phyloP scores from a whole-genome alignment of 495 filamentous ascomycete genomes.

The Melanomma pulvis-pyrius region DNA sequence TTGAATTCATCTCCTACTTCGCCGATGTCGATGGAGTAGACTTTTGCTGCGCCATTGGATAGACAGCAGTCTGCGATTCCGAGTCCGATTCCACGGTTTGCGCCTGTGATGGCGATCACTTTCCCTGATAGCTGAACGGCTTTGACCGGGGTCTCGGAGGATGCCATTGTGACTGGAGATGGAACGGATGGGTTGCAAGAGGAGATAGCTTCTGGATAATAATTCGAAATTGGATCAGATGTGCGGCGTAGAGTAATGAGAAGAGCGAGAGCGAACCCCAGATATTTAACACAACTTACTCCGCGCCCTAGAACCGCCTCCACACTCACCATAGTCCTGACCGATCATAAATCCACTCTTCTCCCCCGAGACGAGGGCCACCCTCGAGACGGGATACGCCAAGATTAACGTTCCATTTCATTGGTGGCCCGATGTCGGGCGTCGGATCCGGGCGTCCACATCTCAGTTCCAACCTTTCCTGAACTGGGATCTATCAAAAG shows the following conservation, averaged over 20 bases:
- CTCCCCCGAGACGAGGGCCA: background rate
- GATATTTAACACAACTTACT: background rate
- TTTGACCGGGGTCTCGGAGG: slow-evolving; percentile 7
- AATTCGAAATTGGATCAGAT: background rate
- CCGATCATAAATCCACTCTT: background rate
- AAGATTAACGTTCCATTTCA: background rate
- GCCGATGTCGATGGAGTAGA: slow-evolving; percentile 50
- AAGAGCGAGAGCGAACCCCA: background rate
- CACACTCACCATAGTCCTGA: background rate
- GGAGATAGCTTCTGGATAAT: too few relatives aligned
- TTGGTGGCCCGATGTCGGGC: background rate
- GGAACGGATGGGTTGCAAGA: background rate
- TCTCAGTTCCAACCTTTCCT: background rate
- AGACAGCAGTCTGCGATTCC: slow-evolving; percentile 27
- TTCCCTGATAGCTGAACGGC: slow-evolving; percentile 34
- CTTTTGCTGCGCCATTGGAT: slow-evolving; percentile 44
- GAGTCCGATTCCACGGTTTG: slow-evolving; percentile 18
- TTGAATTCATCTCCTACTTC: slow-evolving; percentile 47
- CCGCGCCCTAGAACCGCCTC: background rate
- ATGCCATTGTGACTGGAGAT: slow-evolving; percentile 5
- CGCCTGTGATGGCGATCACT: slow-evolving; percentile 33
- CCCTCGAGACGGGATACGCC: background rate
- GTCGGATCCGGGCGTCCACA: background rate
- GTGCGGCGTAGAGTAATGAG: background rate
- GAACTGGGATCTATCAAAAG: background rate